Evolutionary conservation across 2,329 filamentous ascomycete species (phyloP), one percentile per base, ranked within the genome.

Genomic region (Ophiognomonia clavigignenti-juglandacearum): DNA sequence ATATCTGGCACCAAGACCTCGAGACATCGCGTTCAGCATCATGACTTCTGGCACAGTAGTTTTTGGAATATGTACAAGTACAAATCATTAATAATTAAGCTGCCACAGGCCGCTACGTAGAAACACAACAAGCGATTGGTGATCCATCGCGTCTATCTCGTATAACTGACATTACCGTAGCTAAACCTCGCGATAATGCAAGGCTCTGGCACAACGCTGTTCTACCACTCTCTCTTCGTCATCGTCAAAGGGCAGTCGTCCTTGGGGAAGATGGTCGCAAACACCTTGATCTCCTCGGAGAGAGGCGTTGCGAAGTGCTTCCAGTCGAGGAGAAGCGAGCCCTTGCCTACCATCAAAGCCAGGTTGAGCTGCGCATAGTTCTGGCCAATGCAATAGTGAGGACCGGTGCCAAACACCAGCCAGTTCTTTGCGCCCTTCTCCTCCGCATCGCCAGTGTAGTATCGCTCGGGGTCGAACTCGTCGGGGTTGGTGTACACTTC

Each of bases 261-360:
- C 87, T 86, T 86, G 47, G 93, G 93, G 78, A 98, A 98, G 58
- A 98, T 95, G 23, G 90, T 96, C 34, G 93, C 93, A 71, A 97
- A 98, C 56, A 97, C 92, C 74, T 95, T 92, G 69, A 98, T 97
- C 68, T 95, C 85, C 71, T 98, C 93, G 0, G 88, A 95, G 50
- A 75, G 62, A 0, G 86, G 82, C 10, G 93, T 97, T 16, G 89
- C 70, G 64, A 89, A 82, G 67, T 98, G 93, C 65, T 83, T 79
- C 92, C 92, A 97, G 67, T 97, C 83, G 56, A 97, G 75, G 62
- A 83, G 75, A 65, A 96, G 76, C 55, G 88, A 86, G 8, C 90
- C 91, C 77, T 93, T 96, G 63, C 90, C 91, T 60, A 96, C 78
- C 77, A 95, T 86, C 39, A 88, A 80, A 62, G 88, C 92, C 59